Conservation (phyloP, 2,329 filamentous ascomycete genomes). For the Epichloe baconii region DNA sequence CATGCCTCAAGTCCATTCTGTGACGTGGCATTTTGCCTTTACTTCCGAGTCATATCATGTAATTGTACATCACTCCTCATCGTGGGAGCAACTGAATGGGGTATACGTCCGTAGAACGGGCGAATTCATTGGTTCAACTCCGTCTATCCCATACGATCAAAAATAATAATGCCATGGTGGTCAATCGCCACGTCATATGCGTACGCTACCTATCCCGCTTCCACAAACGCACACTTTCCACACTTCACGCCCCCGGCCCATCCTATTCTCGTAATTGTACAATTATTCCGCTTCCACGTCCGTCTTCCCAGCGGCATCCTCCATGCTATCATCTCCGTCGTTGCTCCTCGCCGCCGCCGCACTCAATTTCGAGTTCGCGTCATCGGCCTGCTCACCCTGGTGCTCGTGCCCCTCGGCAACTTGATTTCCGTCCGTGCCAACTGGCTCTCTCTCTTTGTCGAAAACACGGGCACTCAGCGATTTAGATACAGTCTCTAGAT, state of each 20-base stretch:
- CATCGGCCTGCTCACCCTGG: slow-evolving; percentile 6
- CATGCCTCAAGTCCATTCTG: not conserved
- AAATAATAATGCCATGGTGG: too few species aligned
- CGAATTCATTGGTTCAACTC: too few species aligned
- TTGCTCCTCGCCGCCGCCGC: not conserved
- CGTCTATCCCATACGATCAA: too few species aligned
- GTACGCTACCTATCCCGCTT: too few species aligned
- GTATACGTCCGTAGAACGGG: too few species aligned
- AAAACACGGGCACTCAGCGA: slow-evolving; percentile 18
- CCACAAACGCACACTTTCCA: too few species aligned
- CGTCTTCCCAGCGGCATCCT: slow-evolving; percentile 6
- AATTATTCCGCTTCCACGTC: not conserved
- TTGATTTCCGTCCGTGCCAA: not conserved
- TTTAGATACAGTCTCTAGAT: slow-evolving; percentile 3
- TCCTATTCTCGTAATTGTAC: not conserved
- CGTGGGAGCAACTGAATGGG: too few species aligned
- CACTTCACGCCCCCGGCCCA: not conserved
- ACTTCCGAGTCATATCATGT: too few species aligned
- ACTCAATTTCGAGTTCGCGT: slow-evolving; percentile 1
- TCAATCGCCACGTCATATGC: too few species aligned
- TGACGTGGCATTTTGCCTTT: too few species aligned
- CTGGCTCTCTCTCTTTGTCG: slow-evolving; percentile 2
- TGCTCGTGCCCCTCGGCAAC: not conserved
- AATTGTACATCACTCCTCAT: too few species aligned
- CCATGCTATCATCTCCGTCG: slow-evolving; percentile 9